Conservation (phyloP, 2,329 filamentous ascomycete genomes). For the Colletotrichum destructivum region DNA sequence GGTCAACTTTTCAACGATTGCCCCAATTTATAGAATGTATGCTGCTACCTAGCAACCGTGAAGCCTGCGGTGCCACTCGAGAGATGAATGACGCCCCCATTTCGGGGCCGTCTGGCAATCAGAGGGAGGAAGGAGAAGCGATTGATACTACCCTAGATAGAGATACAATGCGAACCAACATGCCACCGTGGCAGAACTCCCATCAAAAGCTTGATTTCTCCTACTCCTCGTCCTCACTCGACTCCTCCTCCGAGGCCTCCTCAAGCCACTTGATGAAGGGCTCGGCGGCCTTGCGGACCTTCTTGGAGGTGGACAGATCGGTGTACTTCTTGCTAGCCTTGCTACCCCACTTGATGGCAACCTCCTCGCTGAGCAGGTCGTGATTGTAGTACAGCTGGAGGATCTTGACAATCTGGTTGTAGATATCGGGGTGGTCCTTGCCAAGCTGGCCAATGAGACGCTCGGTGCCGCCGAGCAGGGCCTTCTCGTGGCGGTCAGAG, state of each 20-base stretch:
- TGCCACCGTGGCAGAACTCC: neutral
- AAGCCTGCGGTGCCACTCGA: neutral
- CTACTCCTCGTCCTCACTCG: constrained; percentile 72
- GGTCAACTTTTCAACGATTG: neutral
- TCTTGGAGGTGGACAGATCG: constrained; percentile 45
- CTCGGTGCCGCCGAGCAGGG: constrained; percentile 94
- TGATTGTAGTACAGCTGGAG: constrained; percentile 92
- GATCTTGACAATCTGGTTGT: constrained; percentile 84
- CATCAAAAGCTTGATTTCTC: neutral
- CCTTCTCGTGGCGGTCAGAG: constrained; percentile 95
- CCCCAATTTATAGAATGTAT: constrained; percentile 13
- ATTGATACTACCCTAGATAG: neutral
- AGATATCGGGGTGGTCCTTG: constrained; percentile 85
- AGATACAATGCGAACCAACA: neutral
- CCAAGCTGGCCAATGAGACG: constrained; percentile 82
- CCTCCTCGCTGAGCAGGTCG: constrained; percentile 90
- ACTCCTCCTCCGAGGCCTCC: constrained; percentile 84
- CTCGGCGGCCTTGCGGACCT: constrained; percentile 80
- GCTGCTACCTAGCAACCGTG: constrained; percentile 26
- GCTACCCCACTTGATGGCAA: constrained; percentile 89
- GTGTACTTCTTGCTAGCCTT: constrained; percentile 99
- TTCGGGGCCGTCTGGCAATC: too few species aligned
- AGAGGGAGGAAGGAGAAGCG: neutral
- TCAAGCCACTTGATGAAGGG: constrained; percentile 95
- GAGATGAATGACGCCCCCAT: neutral